A percentile compares a stretch with the other conserved stretches of the same genome.
phyloP scores from a whole-genome alignment of 83 land plant genomes.

The Larix sibirica region DNA sequence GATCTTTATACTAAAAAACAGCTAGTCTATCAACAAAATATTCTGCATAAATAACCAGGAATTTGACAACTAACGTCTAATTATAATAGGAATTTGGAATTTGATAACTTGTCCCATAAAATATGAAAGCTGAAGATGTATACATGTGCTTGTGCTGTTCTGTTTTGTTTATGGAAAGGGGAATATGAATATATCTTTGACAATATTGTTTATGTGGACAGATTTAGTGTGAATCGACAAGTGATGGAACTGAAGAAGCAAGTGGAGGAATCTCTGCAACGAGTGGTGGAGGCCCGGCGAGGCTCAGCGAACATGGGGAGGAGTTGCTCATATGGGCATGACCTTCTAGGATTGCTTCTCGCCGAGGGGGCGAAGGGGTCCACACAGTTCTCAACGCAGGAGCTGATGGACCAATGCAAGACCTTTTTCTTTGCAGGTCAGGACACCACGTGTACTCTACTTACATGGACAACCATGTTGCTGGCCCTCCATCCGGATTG shows the following conservation, averaged over 20 bases:
- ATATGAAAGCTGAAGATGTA: no score
- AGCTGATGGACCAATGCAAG: slow-evolving; percentile 44
- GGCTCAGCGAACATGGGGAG: slow-evolving; percentile 51
- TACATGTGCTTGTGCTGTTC: no score
- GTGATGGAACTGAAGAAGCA: slow-evolving; percentile 61
- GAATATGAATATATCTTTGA: no score
- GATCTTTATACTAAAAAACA: no score
- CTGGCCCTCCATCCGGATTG: slow-evolving; percentile 38
- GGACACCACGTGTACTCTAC: slow-evolving; percentile 33
- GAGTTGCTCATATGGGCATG: slow-evolving; percentile 62
- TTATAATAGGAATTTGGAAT: no score
- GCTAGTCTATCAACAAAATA: no score
- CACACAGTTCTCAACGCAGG: slow-evolving; percentile 13
- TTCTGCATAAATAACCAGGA: no score
- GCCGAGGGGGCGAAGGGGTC: slow-evolving; percentile 47
- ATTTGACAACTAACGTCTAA: no score
- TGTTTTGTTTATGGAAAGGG: no score
- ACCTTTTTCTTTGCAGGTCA: slow-evolving; percentile 53
- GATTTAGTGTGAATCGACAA: slow-evolving; percentile 20
- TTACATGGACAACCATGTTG: slow-evolving; percentile 29
- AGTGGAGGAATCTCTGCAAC: slow-evolving; percentile 57
- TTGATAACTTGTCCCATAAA: no score
- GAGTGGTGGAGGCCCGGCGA: slow-evolving; percentile 59
- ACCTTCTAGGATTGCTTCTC: slow-evolving; percentile 68
- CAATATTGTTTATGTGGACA: no score